Evolutionary conservation across 202 grass and related monocot species (phyloP), one percentile per base, ranked within the genome.

Genomic region (Setaria italica): DNA sequence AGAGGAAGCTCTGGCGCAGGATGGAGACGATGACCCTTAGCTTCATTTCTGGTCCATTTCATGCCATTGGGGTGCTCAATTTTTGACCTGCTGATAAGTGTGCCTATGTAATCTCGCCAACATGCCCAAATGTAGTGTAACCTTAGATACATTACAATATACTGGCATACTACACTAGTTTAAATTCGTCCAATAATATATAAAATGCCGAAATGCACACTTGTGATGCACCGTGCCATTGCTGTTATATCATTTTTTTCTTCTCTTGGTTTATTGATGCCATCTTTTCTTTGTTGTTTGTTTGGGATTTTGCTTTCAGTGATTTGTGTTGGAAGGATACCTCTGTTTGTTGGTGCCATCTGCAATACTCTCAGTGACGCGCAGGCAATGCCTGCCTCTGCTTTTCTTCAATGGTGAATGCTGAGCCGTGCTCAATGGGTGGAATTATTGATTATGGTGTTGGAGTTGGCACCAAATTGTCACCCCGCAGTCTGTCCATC

Each of bases 361-460:
- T 33, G 1, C 43, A 78, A 81, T 77, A 25, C 53, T 25, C 76
- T 13, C 65, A 85, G 25, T 69, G 65, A 85, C 49, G 20, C 25
- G 56, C 66, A 35, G 67, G 58, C 71, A 9, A 80, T 76, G 85
- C 70, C 25, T 83, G 59, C 45, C 62, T 58, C 84, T 49, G 43
- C 37, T 49, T 51, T 88, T 80, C 51, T 80, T 64, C 63, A 34
- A 67, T 83, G 84, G 87, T 92, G 89, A 94, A 98, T 82, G 77
- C 93, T 63, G 73, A 89, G 53, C 29, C 46, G 11, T 57, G 78
- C 72, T 80, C 88, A 55, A 99, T 99, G 91, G 91, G 88, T 85
- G 93, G 89, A 43, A 87, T 98, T 82, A 46, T 92, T 55, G 91
- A 98, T 48, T 94, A 89, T 39, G 91, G 79, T 86, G 80, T 92